Base-by-base conservation (phyloP, 306 rosid species). In the Cucurbita pepo region DNA sequence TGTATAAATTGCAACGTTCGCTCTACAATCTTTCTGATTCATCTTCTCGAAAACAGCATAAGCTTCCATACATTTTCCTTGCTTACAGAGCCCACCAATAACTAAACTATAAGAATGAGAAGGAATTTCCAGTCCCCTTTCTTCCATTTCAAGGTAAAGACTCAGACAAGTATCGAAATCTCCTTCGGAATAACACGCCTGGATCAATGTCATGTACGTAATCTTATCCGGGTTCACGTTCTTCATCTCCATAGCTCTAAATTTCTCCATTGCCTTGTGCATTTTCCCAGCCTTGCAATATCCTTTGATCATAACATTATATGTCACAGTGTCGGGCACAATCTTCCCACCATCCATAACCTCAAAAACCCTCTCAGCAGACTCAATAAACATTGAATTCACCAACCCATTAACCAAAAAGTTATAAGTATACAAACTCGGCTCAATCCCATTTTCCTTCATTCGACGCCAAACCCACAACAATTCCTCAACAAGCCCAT, bases 131-230 rank as follows among this genome's bases (percentile, higher is more conserved):
- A 94, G 48, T 30, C 86, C 81, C 25, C 77, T 88, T 45, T 94
- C 99, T 43, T 74, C 85, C 90, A 94, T 85, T 81, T 91, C 99
- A 64, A 87, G 89, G 78, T 89, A 94, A 53, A 94, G 88, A 56
- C 97, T 76, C 86, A 87, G 72, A 77, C 97, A 87, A 55, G 75
- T 59, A 81, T 84, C 89, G 69, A 87, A 80, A 77, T 86, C 87
- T 22, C 83, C 89, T 72, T 84, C 87, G 0, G 78, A 63, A 78
- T 91, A 91, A 76, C 85, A 86, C 0, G 90, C 88, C 82, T 89
- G 99, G 52, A 94, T 89, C 50, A 91, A 30, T 16, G 88, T 86
- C 91, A 85, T 83, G 54, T 82, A 94, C 30, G 90, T 91, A 77
- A 89, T 81, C 83, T 85, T 92, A 84, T 94, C 95, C 18, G 95